Conservation (phyloP, 2,329 filamentous ascomycete genomes). For the Endocalyx cinctus region DNA sequence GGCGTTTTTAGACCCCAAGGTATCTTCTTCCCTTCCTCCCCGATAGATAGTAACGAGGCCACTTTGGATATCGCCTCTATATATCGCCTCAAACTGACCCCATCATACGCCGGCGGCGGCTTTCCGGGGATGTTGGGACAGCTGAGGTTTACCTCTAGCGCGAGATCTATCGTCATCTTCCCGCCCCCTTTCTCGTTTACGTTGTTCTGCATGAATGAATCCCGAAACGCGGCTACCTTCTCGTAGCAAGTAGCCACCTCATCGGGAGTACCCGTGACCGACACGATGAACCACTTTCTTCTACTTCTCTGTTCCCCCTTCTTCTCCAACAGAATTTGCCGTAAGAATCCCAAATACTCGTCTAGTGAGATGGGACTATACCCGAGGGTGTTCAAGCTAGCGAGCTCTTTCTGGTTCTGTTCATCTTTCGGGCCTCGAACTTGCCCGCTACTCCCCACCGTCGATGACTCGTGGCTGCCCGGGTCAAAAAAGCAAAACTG, state of each 20-base stretch:
- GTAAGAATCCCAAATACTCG: constrained; percentile 54
- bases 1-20: constrained; percentile 67
- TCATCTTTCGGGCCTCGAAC: too few species aligned
- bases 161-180: constrained; percentile 54
- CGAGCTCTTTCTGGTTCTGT: too few species aligned
- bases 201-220: constrained; percentile 30
- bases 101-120: constrained; percentile 67
- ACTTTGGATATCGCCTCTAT: constrained; percentile 39
- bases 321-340: constrained; percentile 37
- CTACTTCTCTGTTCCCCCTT: constrained; percentile 3
- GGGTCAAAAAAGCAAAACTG: constrained; percentile 63
- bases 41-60: constrained; percentile 1
- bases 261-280: constrained; percentile 59
- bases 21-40: constrained; percentile 19
- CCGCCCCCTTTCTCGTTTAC: too few species aligned
- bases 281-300: constrained; percentile 62
- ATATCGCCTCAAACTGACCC: constrained; percentile 47
- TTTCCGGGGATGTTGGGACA: constrained; percentile 69
- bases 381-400: constrained; percentile 65
- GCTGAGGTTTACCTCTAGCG: constrained; percentile 73
- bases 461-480: constrained; percentile 18
- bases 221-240: constrained; percentile 38
- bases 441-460: constrained; percentile 5
- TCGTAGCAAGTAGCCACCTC: constrained; percentile 56
- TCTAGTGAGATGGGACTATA: constrained; percentile 63